phyloP scores from a whole-genome alignment of 208 protist genomes.

The Leishmania arabica region DNA sequence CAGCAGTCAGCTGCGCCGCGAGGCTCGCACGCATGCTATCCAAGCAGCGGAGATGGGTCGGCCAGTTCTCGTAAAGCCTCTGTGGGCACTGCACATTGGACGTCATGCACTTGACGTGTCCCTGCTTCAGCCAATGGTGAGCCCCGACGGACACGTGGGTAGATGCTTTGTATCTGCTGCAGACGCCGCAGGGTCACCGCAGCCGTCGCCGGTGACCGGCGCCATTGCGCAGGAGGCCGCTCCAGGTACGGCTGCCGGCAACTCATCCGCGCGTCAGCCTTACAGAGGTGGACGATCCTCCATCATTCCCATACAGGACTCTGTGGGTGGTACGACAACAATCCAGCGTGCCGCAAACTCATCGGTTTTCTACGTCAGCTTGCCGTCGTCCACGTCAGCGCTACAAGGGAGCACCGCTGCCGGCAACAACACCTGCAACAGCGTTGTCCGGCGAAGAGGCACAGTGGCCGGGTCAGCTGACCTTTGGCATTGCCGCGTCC shows the following conservation, averaged over 20 bases:
- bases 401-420: background rate
- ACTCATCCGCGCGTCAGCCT: background rate
- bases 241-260: background rate
- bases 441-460: background rate
- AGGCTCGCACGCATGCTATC: conserved; percentile 21
- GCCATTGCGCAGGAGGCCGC: background rate
- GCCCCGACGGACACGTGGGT: background rate
- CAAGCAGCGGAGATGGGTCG: conserved; percentile 25
- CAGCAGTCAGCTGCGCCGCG: conserved; percentile 22
- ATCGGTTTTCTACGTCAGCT: conserved; percentile 23
- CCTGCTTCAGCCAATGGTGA: conserved; percentile 6
- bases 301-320: background rate
- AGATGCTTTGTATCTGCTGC: background rate
- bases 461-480: background rate
- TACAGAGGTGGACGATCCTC: background rate
- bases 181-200: background rate
- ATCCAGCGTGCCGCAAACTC: background rate
- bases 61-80: conserved; percentile 35
- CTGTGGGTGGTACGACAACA: background rate
- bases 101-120: conserved; percentile 23
- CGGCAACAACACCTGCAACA: background rate
- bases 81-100: conserved; percentile 34
- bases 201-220: background rate
- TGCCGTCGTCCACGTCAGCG: conserved; percentile 3
- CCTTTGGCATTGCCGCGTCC: background rate